A percentile compares a stretch with the other conserved stretches of the same genome.
Evolutionary conservation across 2,329 filamentous ascomycete species (phyloP).

Genomic region (Clarireedia paspali): DNA sequence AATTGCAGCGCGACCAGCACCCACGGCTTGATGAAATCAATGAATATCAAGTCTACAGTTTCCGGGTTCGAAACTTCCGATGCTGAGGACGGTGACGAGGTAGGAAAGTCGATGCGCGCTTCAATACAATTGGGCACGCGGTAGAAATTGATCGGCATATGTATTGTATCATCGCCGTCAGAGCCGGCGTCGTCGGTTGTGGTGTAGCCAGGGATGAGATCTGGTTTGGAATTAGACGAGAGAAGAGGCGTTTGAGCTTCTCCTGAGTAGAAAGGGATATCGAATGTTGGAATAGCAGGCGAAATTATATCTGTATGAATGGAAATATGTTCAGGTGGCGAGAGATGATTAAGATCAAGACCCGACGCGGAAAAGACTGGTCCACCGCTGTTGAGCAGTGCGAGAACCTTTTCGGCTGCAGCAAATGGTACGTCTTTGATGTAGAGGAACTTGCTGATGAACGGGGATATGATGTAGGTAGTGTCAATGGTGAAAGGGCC

Average conservation of each 20-base stretch:
- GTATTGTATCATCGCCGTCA: constrained; percentile 87
- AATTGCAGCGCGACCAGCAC: constrained; percentile 66
- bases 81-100: constrained; percentile 18
- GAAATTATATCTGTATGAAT: constrained; percentile 14
- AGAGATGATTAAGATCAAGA: constrained; percentile 27
- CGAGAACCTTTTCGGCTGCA: constrained; percentile 62
- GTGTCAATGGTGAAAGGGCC: constrained; percentile 84
- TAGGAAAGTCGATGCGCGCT: constrained; percentile 54
- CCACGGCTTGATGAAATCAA: constrained; percentile 85
- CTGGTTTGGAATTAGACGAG: constrained; percentile 28
- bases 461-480: constrained; percentile 81
- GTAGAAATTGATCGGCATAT: constrained; percentile 67
- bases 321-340: constrained; percentile 27
- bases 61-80: constrained; percentile 42
- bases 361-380: constrained; percentile 33
- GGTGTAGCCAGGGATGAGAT: constrained; percentile 67
- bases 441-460: constrained; percentile 69
- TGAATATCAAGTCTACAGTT: constrained; percentile 79
- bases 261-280: not conserved
- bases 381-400: constrained; percentile 47
- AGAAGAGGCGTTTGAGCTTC: not conserved
- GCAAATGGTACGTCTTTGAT: constrained; percentile 75
- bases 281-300: constrained; percentile 6
- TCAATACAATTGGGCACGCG: constrained; percentile 78
- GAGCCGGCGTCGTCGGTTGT: constrained; percentile 75